phyloP scores from a whole-genome alignment of 805 yeast species.

The Cyberlindnera maclurae region DNA sequence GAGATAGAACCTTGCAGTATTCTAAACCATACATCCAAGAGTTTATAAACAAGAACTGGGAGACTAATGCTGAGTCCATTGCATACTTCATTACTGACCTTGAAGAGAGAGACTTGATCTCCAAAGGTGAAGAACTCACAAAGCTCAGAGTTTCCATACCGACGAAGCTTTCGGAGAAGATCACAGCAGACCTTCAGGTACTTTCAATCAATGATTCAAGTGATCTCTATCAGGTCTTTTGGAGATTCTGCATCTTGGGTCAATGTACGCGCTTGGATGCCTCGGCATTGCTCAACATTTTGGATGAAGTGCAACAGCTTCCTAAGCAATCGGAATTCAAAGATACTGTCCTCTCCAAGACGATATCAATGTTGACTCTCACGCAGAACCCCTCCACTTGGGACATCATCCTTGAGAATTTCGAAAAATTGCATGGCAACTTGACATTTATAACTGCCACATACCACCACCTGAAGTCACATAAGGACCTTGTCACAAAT shows the following conservation, averaged over 20 bases:
- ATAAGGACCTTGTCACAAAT: conserved; percentile 3
- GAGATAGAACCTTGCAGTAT: conserved; percentile 37
- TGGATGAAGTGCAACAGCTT: conserved; percentile 1
- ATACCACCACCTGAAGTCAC: conserved; percentile 5
- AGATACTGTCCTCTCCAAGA: conserved; percentile 11
- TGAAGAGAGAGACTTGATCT: conserved; percentile 21
- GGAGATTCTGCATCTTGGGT: conserved; percentile 43
- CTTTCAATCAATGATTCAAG: conserved; percentile 3
- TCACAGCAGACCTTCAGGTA: conserved; percentile 7
- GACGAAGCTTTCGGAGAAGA: conserved; percentile 5
- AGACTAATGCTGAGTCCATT: conserved; percentile 27
- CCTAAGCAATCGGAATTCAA: conserved; percentile 10
- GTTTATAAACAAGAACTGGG: conserved; percentile 39
- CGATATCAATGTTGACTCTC: conserved; percentile 11
- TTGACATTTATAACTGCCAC: conserved; percentile 17
- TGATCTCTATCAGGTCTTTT: conserved; percentile 35
- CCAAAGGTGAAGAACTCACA: conserved; percentile 9
- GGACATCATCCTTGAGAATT: conserved; percentile 8
- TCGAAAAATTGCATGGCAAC: conserved; percentile 17
- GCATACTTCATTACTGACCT: conserved; percentile 37
- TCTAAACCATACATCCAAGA: conserved; percentile 41
- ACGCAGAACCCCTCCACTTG: not conserved
- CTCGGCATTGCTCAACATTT: conserved; percentile 3
- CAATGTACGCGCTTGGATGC: conserved; percentile 27
- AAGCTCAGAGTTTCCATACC: conserved; percentile 15